Evolutionary conservation across 208 protist genomes (phyloP), one percentile per base, ranked within the genome.

Genomic region (Trypanosoma theileri): DNA sequence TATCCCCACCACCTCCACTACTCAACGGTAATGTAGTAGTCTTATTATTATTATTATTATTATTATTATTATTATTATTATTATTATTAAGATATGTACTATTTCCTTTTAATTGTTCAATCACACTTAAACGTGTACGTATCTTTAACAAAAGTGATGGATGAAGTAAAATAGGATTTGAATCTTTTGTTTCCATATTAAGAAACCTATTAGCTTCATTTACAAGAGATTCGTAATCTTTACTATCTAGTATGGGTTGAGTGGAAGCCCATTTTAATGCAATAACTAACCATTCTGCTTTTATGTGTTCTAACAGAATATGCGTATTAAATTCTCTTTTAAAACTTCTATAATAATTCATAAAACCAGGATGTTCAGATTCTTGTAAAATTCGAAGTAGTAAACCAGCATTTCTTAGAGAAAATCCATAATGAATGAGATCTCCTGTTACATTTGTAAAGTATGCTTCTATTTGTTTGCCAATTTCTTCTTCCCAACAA

Each of bases 321-420:
- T 60, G 17, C 7, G 11, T 19, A 17, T 66, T 21, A 69, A 68
- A 56, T 51, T 67, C 56, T 21, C 35, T 71, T 42, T 22, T 65
- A 42, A 88, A 81, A 31, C 71, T 59, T 31, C 59, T 80, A 72
- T 92, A 95, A 67, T 89, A 90, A 7, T 71, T 55, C 70, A 91
- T 80, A 63, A 91, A 92, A 12, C 45, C 46, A 3, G 77, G 42
- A 61, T 92, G 78, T 65, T 91, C 86, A 40, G 67, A 66, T 65
- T 92, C 89, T 54, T 95, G 86, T 35, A 95, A 68, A 16, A 90
- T 60, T 28, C 86, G 79, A 70, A 95, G 71, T 17, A 86, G 31
- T 46, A 82, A 75, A 62, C 82, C 48, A 21, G 80, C 61, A 60
- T 89, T 88, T 11, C 89, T 77, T n/a, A 76, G 31, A 26, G 89